Percentiles rank a stretch among this genome's conserved stretches.
Conservation (phyloP, 139 green algal species). For the Zygnema circumcarinatum region DNA sequence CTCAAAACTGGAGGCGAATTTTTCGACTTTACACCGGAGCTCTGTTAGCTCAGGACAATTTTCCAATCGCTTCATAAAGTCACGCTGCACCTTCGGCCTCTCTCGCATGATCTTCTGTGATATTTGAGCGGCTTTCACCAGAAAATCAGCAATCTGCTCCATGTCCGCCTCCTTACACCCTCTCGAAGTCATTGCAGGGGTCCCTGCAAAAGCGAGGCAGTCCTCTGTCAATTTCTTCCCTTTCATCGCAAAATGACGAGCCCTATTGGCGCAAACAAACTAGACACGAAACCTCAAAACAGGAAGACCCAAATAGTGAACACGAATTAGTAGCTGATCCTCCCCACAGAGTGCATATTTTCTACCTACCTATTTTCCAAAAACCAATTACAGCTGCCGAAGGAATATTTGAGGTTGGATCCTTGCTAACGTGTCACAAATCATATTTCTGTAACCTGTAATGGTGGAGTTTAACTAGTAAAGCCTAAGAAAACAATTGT, state of each 20-base stretch:
- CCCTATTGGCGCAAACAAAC: too few relatives aligned
- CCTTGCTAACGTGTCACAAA: too few relatives aligned
- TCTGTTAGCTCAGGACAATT: constrained; percentile 47
- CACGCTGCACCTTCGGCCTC: constrained; percentile 62
- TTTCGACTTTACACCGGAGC: constrained; percentile 63
- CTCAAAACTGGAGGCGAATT: constrained; percentile 63
- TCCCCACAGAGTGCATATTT: not conserved
- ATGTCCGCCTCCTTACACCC: constrained; percentile 78
- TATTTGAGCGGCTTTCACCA: constrained; percentile 74
- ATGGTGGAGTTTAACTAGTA: too few relatives aligned
- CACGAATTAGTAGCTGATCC: not conserved
- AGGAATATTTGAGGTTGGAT: too few relatives aligned
- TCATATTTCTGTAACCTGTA: too few relatives aligned
- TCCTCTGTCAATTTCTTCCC: not conserved
- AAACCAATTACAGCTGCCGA: too few relatives aligned
- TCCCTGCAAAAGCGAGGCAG: constrained; percentile 40
- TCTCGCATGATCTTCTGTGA: constrained; percentile 73
- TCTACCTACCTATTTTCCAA: too few relatives aligned
- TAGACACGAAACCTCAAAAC: not conserved
- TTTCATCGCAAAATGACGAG: not conserved
- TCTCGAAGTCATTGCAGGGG: constrained; percentile 84
- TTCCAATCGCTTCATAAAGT: constrained; percentile 73
- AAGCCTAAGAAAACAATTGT: too few relatives aligned
- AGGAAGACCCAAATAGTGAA: not conserved
- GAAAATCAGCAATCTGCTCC: constrained; percentile 75